Base-by-base conservation (phyloP, 441 rosid genomes). In the Corymbia citriodora region DNA sequence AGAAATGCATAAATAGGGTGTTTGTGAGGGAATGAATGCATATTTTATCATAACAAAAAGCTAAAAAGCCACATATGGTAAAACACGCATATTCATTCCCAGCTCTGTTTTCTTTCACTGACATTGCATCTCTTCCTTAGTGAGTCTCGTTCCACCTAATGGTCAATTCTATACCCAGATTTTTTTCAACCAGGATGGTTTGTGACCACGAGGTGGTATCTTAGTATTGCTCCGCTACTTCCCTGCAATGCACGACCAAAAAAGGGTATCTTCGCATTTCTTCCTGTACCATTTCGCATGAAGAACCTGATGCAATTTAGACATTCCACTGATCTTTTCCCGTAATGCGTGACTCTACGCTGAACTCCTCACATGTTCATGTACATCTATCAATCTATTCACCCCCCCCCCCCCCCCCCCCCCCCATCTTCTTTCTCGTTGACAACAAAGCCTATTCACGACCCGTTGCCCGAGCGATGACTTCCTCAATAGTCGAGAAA, bases 1-100 rank as follows among this genome's bases (percentile, higher is more conserved):
- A 86, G 89, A 92, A 92, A 93, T 90, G 49, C 5, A 15, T 68
- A 86, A 55, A 91, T 53, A 18, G 50, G 68, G 65, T 53, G 31
- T 40, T 79, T 57, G 52, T 79, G n/a, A 87, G 89, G 54, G 31
- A 88, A 87, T 27, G 52, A 87, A 25, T 40, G 12, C 18, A 82
- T 50, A 29, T 23, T 33, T 54, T 45, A 68, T 68, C 87, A 17
- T 82, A 25, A 88, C n/a, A 81, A 87, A 7, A 86, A 88, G 72
- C 45, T 90, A 92, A 89, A 63, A 89, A 65, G 90, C 89, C 36
- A 89, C 23, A 36, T 53, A 89, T 19, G 21, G 85, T 25, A 79
- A 79, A 23, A 23, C 85, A 40, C 9, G 29, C 52, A 79, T 40
- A 79, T 55, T 54, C 45, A 31, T 87, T 87, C 68, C 61, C 29